Conservation (phyloP, 148 eudicot species). For the Drosera capensis region DNA sequence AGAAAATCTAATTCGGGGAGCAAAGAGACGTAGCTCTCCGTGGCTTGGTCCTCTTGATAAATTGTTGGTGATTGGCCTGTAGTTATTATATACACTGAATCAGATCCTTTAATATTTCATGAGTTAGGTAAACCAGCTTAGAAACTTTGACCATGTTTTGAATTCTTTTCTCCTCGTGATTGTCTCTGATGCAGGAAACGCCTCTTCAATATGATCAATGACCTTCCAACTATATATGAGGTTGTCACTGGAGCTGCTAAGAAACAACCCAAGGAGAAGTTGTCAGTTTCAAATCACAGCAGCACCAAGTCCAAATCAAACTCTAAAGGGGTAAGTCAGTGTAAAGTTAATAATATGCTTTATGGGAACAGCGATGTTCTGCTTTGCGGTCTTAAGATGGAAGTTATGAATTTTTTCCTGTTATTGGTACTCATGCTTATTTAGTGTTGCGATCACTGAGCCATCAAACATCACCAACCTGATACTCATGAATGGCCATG, state of each 20-base stretch:
- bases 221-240: constrained; percentile 12
- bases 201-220: constrained; percentile 8
- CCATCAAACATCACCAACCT: no score
- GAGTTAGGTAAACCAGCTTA: not conserved
- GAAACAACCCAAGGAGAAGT: constrained; percentile 8
- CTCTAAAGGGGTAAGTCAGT: constrained; percentile 11
- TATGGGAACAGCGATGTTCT: no score
- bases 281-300: constrained; percentile 8
- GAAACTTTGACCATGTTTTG: not conserved
- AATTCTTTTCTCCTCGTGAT: not conserved
- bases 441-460: no score
- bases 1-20: no score
- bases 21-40: no score
- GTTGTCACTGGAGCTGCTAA: constrained; percentile 6
- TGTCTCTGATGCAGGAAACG: constrained; percentile 5
- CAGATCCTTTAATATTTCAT: no score
- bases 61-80: no score
- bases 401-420: not conserved
- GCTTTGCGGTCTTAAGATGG: not conserved
- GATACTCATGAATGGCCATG: no score
- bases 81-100: no score
- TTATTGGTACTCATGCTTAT: no score
- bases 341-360: no score
- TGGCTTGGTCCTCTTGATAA: no score
- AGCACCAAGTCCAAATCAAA: constrained; percentile 8